Percentiles rank a stretch among this genome's conserved stretches.
Conservation (phyloP, 306 rosid species). For the Vicia villosa region DNA sequence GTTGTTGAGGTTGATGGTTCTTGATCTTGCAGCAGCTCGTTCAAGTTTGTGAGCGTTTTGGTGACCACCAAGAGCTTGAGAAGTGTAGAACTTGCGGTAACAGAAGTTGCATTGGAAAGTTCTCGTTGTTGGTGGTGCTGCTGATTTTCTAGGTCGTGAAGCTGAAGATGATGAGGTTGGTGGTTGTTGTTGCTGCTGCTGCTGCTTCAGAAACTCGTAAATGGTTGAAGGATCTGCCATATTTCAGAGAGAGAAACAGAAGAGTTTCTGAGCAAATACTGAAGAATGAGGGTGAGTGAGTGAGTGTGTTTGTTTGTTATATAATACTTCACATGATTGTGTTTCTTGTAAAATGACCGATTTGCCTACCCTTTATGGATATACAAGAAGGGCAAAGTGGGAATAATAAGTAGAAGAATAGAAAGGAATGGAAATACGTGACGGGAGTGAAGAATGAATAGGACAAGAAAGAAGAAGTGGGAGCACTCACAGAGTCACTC, state of each 20-base stretch:
- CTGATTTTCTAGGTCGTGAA: background rate
- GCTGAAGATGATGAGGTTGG: conserved; percentile 11
- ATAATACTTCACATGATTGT: background rate
- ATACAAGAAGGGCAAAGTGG: background rate
- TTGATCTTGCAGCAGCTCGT: conserved; percentile 59
- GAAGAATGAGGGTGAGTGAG: background rate
- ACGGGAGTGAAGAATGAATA: conserved; percentile 20
- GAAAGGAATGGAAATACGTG: background rate
- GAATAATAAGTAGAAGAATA: background rate
- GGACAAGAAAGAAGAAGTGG: conserved; percentile 33
- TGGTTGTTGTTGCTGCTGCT: background rate
- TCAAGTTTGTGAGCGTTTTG: conserved; percentile 93
- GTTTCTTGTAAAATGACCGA: background rate
- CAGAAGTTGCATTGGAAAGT: conserved; percentile 66
- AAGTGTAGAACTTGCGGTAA: conserved; percentile 68
- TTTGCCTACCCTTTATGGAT: conserved; percentile 21
- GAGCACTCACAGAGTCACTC: background rate
- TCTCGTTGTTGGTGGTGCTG: conserved; percentile 18
- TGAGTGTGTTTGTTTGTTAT: background rate
- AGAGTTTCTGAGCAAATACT: background rate
- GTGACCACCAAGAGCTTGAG: conserved; percentile 97
- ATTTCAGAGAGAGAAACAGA: background rate
- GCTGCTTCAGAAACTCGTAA: conserved; percentile 43
- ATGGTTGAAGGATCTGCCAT: conserved; percentile 58
- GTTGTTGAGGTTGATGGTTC: conserved; percentile 20